These are phyloP conservation scores for Russula ochroleuca DNA, from an alignment of 768 basidiomycete genomes.

Conservation along the genomic window DNA sequence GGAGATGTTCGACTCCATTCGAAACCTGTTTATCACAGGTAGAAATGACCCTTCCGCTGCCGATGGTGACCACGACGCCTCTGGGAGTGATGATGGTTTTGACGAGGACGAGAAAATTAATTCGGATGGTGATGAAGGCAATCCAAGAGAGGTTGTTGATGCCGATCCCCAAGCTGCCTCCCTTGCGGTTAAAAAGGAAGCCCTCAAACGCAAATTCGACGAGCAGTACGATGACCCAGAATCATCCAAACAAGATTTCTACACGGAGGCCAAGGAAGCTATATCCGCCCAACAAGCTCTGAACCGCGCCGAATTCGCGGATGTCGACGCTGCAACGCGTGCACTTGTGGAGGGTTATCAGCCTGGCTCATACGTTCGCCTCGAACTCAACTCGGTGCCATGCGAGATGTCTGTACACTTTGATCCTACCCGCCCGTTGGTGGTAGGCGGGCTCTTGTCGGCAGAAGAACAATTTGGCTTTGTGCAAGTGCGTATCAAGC, in stretches of 20 bases:
- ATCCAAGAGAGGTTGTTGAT: slow-evolving; percentile 15
- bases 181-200: slow-evolving; percentile 84
- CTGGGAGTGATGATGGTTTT: slow-evolving; percentile 37
- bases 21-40: slow-evolving; percentile 88
- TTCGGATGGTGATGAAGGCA: slow-evolving; percentile 33
- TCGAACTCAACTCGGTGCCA: slow-evolving; percentile 81
- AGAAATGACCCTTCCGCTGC: slow-evolving; percentile 34
- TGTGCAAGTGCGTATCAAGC: slow-evolving; percentile 92
- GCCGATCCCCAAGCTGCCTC: slow-evolving; percentile 45
- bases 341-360: slow-evolving; percentile 85
- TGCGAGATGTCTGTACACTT: slow-evolving; percentile 93
- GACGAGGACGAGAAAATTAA: slow-evolving; percentile 40
- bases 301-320: slow-evolving; percentile 82
- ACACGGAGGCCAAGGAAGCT: slow-evolving; percentile 87
- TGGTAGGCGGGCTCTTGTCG: slow-evolving; percentile 86
- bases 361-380: slow-evolving; percentile 88
- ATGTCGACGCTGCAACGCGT: slow-evolving; percentile 69
- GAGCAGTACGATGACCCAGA: slow-evolving; percentile 93
- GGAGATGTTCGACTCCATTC: slow-evolving; percentile 78
- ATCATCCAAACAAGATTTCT: slow-evolving; percentile 76
- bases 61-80: slow-evolving; percentile 34
- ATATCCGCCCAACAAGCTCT: slow-evolving; percentile 79
- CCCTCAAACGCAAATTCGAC: slow-evolving; percentile 91
- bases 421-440: slow-evolving; percentile 83
- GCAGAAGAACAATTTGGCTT: slow-evolving; percentile 92